Percentiles rank a stretch among this genome's conserved stretches.
phyloP scores from a whole-genome alignment of 2,329 filamentous ascomycete genomes.

The Cladophialophora bantiana region DNA sequence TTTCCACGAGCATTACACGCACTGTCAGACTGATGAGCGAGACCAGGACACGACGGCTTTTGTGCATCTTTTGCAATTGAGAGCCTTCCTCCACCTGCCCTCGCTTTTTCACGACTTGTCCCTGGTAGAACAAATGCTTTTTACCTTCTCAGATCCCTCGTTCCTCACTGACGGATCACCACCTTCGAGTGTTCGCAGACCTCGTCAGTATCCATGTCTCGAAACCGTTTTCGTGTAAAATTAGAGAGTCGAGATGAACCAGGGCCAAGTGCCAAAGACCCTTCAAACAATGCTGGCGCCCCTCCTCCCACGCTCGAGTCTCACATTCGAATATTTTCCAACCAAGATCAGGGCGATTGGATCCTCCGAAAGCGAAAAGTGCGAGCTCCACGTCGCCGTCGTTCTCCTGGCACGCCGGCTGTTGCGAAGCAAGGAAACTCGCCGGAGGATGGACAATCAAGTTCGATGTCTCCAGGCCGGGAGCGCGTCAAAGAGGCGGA shows the following conservation, averaged over 20 bases:
- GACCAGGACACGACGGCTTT: neutral
- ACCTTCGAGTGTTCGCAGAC: neutral
- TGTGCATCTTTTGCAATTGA: neutral
- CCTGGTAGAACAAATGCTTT: neutral
- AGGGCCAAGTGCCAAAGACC: neutral
- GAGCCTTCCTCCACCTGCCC: neutral
- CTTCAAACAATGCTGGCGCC: neutral
- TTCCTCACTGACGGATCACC: neutral
- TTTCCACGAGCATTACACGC: neutral
- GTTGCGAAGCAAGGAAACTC: neutral
- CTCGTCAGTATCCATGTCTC: neutral
- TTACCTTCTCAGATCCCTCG: neutral
- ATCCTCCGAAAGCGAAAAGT: neutral
- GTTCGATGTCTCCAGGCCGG: neutral
- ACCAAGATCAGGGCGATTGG: neutral
- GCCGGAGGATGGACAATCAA: neutral
- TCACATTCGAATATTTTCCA: neutral
- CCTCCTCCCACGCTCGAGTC: neutral
- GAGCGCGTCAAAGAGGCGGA: neutral
- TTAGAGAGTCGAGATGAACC: neutral
- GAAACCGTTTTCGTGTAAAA: slow-evolving; percentile 4
- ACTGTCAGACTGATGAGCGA: neutral
- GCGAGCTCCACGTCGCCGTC: neutral
- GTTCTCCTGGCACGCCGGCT: neutral
- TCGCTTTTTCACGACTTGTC: neutral